Evolutionary conservation across 2,329 filamentous ascomycete genomes (phyloP).

Genomic region (Thelonectria blattea): DNA sequence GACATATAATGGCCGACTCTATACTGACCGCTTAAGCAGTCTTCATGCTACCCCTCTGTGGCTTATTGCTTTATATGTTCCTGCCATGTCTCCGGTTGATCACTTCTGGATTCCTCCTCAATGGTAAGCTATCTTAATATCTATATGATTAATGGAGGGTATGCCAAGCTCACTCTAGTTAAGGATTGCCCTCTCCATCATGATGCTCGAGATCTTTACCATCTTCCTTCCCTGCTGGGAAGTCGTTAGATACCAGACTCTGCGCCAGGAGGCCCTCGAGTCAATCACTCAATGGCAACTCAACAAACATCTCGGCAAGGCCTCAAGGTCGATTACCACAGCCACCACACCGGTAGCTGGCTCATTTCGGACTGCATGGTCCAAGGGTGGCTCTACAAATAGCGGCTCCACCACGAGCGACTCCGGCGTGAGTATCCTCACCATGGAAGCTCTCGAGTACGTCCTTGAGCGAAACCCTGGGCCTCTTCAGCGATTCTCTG

Average conservation of each 20-base stretch:
- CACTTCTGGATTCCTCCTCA: conserved; percentile 61
- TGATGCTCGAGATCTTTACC: conserved; percentile 65
- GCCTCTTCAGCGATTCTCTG: conserved; percentile 67
- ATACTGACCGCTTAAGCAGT: conserved; percentile 39
- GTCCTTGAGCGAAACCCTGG: conserved; percentile 63
- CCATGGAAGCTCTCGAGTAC: conserved; percentile 67
- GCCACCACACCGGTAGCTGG: neutral
- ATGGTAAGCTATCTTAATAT: conserved; percentile 57
- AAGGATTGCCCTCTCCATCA: conserved; percentile 58
- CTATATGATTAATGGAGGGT: conserved; percentile 36
- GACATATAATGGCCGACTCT: neutral
- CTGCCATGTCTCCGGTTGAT: conserved; percentile 57
- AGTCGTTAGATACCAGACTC: conserved; percentile 50
- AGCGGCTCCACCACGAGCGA: neutral
- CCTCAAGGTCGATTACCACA: neutral
- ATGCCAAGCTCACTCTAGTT: neutral
- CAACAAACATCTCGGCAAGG: neutral
- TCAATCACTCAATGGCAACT: conserved; percentile 15
- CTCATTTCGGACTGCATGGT: neutral
- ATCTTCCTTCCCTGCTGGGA: conserved; percentile 68
- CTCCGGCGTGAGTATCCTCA: conserved; percentile 30
- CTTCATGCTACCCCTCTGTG: conserved; percentile 70
- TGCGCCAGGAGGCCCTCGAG: conserved; percentile 41
- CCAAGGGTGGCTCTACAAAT: neutral
- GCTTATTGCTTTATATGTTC: conserved; percentile 62